Percentiles rank a stretch among this genome's conserved stretches.
phyloP scores from a whole-genome alignment of 371 early-diverging fungal genomes.

The Mucor saturninus region DNA sequence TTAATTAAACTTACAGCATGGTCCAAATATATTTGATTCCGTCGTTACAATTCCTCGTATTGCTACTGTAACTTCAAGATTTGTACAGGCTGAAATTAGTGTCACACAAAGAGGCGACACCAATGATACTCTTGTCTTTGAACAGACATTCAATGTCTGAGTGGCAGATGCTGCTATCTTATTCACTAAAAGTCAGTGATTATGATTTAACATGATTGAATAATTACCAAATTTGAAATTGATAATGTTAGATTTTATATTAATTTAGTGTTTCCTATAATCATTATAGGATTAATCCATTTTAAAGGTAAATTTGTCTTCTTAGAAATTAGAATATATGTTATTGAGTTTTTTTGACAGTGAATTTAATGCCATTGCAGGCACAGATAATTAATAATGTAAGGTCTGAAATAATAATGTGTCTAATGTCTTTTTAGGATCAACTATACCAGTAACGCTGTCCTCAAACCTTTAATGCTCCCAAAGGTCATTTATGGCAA shows the following conservation, averaged over 20 bases:
- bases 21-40: background rate
- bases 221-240: conserved; percentile 25
- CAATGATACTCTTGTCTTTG: conserved; percentile 34
- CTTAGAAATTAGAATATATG: conserved; percentile 17
- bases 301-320: conserved; percentile 31
- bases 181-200: conserved; percentile 30
- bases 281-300: conserved; percentile 18
- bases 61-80: background rate
- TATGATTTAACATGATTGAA: conserved; percentile 25
- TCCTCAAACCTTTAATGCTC: no score
- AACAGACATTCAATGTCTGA: conserved; percentile 33
- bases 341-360: conserved; percentile 5
- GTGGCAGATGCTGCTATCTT: conserved; percentile 37
- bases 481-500: no score
- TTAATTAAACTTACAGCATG: background rate
- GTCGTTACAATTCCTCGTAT: background rate
- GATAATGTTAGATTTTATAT: conserved; percentile 35
- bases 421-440: no score
- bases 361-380: conserved; percentile 14
- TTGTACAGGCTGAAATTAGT: conserved; percentile 7
- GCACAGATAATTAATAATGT: no score
- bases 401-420: no score
- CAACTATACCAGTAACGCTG: no score
- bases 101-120: background rate
- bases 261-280: conserved; percentile 27